Evolutionary conservation across 164 flowering plant genomes (phyloP), one percentile per base, ranked within the genome.

Genomic region (Umbilicus rupestris): DNA sequence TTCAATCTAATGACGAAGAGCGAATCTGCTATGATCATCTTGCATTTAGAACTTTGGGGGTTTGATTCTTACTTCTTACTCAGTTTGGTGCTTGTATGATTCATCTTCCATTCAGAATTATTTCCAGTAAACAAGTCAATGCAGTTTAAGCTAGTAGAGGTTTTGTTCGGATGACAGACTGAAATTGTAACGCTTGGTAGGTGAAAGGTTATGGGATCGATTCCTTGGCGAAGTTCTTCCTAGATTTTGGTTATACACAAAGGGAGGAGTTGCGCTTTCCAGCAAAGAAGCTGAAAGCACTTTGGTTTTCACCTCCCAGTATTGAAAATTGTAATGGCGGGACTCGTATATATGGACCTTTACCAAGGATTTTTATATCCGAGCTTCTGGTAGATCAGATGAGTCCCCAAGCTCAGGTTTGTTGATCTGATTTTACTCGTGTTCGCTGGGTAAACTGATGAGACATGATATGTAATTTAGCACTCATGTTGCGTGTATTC

Each of bases 351-450:
- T 65, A 76, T 78, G 99, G 99, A 28, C 99, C 99, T 66, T 76
- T 94, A 66, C 99, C 99, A 0, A 83, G 99, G 74, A 73, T 94
- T 41, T 91, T 94, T 44, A 85, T 94, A 70, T 89, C 97, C 33
- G 93, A 94, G 77, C 93, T 94, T 77, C 91, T 91, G 68, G 99
- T 94, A 4, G 86, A 94, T 73, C 85, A 94, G 75, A 74, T 94
- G 89, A 87, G 88, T 69, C 75, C 88, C 1, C 77, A 79, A 77
- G 82, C 92, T 75, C 96, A 94, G 96, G 99, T 90, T 41, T 65
- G 76, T 70, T 62, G 10, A 24, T 26, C 15, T 22, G 52, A 10
- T 41, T 15, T 29, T n/a, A n/a, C n/a, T n/a, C 5, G 10, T 55
- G 49, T 66, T 49, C 1, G 14, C n/a, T 5, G 64, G 19, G 5